phyloP scores from a whole-genome alignment of 768 basidiomycete species.

The Amanita muscaria region DNA sequence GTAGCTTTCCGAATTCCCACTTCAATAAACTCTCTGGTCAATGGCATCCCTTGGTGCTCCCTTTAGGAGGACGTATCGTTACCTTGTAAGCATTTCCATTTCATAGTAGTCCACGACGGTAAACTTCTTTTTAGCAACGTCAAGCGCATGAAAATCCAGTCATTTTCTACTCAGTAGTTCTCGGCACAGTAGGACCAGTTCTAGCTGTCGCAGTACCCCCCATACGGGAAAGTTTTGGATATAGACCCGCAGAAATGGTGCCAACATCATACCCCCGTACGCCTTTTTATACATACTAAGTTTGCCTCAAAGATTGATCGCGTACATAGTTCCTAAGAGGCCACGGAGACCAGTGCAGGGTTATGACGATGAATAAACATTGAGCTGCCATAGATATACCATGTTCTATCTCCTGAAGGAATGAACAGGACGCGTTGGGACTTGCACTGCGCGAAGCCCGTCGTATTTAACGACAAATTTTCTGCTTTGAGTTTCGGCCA shows the following conservation, averaged over 20 bases:
- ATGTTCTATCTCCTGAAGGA: no score
- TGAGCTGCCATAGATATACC: no score
- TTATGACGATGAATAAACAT: conserved; percentile 57
- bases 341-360: conserved; percentile 60
- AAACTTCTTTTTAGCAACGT: conserved; percentile 55
- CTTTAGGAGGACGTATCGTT: conserved; percentile 45
- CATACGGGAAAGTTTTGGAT: conserved; percentile 67
- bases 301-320: conserved; percentile 23
- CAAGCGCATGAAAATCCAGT: conserved; percentile 87
- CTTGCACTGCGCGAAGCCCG: no score
- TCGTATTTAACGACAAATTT: no score
- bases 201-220: conserved; percentile 72
- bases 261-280: conserved; percentile 76
- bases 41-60: conserved; percentile 40
- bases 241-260: conserved; percentile 54
- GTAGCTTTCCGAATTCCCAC: no score
- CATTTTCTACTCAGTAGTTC: conserved; percentile 76
- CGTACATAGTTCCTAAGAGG: conserved; percentile 47
- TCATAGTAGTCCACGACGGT: no score
- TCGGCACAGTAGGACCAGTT: conserved; percentile 70
- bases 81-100: conserved; percentile 38
- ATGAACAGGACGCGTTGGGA: no score
- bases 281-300: conserved; percentile 20
- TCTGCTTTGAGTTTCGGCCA: no score
- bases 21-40: not conserved